These are phyloP conservation scores for Fusarium mangiferae DNA, from an alignment of 2,329 filamentous ascomycete genomes.

Conservation along the genomic window DNA sequence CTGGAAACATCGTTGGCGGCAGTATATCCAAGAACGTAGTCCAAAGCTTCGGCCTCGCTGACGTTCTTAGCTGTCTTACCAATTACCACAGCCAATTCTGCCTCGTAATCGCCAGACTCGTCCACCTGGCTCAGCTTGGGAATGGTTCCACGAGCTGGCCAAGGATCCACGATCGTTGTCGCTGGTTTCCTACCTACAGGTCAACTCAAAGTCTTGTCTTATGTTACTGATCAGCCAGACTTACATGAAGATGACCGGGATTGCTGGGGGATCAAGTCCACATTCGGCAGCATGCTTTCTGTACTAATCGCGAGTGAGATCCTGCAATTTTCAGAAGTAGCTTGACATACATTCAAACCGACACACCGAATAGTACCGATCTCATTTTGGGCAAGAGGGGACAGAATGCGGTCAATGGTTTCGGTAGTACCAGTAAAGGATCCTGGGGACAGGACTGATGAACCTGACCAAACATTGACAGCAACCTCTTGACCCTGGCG, in stretches of 20 bases:
- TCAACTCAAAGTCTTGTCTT: background rate
- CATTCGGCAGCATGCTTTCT: slow-evolving; percentile 58
- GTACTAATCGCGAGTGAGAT: slow-evolving; percentile 42
- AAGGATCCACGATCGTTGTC: slow-evolving; percentile 65
- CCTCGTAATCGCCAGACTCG: slow-evolving; percentile 68
- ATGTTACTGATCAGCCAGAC: background rate
- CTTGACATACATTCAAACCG: slow-evolving; percentile 60
- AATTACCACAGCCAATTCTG: slow-evolving; percentile 67
- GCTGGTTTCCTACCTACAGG: slow-evolving; percentile 57
- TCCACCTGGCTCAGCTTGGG: slow-evolving; percentile 60
- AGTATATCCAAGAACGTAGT: slow-evolving; percentile 72
- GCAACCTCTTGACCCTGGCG: slow-evolving; percentile 65
- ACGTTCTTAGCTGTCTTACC: slow-evolving; percentile 64
- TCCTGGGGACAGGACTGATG: slow-evolving; percentile 66
- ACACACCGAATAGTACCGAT: slow-evolving; percentile 69
- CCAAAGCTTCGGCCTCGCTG: slow-evolving; percentile 63
- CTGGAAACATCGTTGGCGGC: slow-evolving; percentile 70
- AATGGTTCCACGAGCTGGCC: slow-evolving; percentile 60
- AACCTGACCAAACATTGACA: slow-evolving; percentile 66
- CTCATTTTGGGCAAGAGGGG: slow-evolving; percentile 49
- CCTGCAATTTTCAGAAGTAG: too few species aligned
- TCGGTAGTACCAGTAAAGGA: slow-evolving; percentile 59
- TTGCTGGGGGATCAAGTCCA: slow-evolving; percentile 60
- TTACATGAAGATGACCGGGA: slow-evolving; percentile 66
- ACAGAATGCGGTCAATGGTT: slow-evolving; percentile 60